phyloP scores from a whole-genome alignment of 441 rosid genomes.

The Daphne laureola region DNA sequence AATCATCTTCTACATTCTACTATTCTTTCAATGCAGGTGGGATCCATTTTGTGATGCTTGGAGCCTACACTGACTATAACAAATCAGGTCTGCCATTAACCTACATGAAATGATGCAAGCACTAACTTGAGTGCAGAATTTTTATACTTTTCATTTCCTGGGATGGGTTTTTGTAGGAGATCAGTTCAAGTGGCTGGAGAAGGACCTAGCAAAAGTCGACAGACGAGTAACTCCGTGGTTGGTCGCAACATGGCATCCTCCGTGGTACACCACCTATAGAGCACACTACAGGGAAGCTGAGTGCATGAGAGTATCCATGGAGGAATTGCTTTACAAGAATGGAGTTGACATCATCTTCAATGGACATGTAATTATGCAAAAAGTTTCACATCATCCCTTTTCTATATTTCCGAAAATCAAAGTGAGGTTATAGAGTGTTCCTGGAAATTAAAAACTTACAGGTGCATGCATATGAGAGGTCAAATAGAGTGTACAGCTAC shows the following conservation, averaged over 20 bases:
- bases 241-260: constrained; percentile 55
- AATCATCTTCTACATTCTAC: constrained; percentile 26
- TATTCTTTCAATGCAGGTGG: constrained; percentile 40
- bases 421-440: no score
- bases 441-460: constrained; percentile 10
- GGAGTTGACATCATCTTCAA: constrained; percentile 48
- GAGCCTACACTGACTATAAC: constrained; percentile 23
- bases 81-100: constrained; percentile 20
- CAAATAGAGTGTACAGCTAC: constrained; percentile 80
- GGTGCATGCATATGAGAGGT: constrained; percentile 93
- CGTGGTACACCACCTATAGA: constrained; percentile 57
- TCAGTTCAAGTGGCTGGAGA: constrained; percentile 51
- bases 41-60: constrained; percentile 37
- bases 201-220: constrained; percentile 39
- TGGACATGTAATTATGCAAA: constrained; percentile 37
- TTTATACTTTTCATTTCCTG: constrained; percentile 1
- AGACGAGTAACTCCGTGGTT: constrained; percentile 52
- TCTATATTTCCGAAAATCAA: no score
- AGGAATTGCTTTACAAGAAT: constrained; percentile 36
- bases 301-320: constrained; percentile 64
- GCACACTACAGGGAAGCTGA: constrained; percentile 66
- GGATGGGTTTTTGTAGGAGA: constrained; percentile 25
- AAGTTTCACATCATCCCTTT: no score
- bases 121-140: no score
- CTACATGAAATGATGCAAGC: background rate